Base-by-base conservation (phyloP, 768 basidiomycete species). In the Leccinum boreale region DNA sequence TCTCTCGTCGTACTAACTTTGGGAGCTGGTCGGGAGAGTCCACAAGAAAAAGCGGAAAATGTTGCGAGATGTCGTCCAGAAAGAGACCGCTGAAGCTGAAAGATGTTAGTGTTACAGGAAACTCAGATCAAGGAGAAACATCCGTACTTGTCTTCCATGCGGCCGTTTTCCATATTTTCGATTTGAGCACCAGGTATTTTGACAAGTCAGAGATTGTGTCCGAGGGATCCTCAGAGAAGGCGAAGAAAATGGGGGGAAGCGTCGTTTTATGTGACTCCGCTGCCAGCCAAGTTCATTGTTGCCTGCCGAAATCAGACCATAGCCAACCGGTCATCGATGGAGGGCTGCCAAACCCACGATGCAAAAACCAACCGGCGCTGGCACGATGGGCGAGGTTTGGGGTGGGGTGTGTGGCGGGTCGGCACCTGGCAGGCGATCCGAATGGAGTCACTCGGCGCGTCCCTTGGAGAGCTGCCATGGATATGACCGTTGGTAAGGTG, bases 401-500 rank as follows among this genome's bases (percentile, higher is more conserved):
- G n/a, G n/a, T 4, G 15, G 36, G 12, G 8, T 28, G 8, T 28
- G 46, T 45, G 57, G 50, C 36, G 3, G 23, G 17, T 50, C 21
- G 50, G 39, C 23, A 59, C 26, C 29, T 15, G 4, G 5, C 24
- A 8, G 15, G 44, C 44, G 26, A 29, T 23, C 48, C 33, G n/a
- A 14, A 52, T 28, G 1, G 9, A 46, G 47, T 9, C 15, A 19
- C 5, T 33, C 17, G 23, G 29, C 50, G 49, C 8, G n/a, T 14
- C 35, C 21, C 7, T 47, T 44, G 58, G 62, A 59, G 15, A 10
- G 48, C 52, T 35, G 26, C 53, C 46, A 44, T 52, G 7, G 26
- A n/a, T 2, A 10, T 11, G 3, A 4, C 29, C 7, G 36, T 39
- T 39, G 17, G 15, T 9, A 35, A 15, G 15, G 15, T 42, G 10